Percentiles rank a stretch among this genome's conserved stretches.
phyloP scores from a whole-genome alignment of 2,329 filamentous ascomycete species.

The Fusarium pseudoanthophilum region DNA sequence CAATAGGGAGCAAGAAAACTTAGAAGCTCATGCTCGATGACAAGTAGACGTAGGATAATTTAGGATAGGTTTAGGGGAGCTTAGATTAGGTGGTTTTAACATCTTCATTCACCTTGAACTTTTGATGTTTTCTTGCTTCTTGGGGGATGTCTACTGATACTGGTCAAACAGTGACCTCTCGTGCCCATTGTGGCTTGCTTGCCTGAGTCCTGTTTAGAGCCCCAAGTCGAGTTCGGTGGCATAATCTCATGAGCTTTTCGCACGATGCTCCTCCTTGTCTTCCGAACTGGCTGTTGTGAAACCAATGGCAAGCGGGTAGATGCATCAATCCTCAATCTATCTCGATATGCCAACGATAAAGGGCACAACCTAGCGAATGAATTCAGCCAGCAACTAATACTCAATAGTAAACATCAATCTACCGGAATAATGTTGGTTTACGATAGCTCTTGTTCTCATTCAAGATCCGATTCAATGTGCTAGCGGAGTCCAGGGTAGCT shows the following conservation, averaged over 20 bases:
- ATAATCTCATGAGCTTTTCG: background rate
- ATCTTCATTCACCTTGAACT: background rate
- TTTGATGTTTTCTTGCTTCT: background rate
- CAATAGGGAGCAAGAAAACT: background rate
- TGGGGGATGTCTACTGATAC: background rate
- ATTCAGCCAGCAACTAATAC: rapidly evolving
- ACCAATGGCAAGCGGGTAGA: background rate
- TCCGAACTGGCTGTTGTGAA: background rate
- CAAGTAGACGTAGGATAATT: no score
- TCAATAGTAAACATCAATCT: rapidly evolving
- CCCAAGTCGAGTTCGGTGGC: background rate
- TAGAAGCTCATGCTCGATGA: no score
- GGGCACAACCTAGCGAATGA: rapidly evolving
- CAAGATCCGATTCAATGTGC: background rate
- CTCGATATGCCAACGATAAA: background rate
- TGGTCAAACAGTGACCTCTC: background rate
- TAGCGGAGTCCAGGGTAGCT: background rate
- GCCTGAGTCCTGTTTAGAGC: no score
- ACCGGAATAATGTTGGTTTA: background rate
- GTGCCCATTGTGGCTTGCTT: rapidly evolving
- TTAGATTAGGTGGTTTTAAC: no score
- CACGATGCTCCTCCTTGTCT: no score
- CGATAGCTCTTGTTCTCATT: background rate
- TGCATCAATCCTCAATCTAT: background rate
- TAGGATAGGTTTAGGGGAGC: background rate